Percentiles rank a stretch among this genome's conserved stretches.
phyloP scores from a whole-genome alignment of 1,284 basidiomycete species.

The Boletus austroedulis region DNA sequence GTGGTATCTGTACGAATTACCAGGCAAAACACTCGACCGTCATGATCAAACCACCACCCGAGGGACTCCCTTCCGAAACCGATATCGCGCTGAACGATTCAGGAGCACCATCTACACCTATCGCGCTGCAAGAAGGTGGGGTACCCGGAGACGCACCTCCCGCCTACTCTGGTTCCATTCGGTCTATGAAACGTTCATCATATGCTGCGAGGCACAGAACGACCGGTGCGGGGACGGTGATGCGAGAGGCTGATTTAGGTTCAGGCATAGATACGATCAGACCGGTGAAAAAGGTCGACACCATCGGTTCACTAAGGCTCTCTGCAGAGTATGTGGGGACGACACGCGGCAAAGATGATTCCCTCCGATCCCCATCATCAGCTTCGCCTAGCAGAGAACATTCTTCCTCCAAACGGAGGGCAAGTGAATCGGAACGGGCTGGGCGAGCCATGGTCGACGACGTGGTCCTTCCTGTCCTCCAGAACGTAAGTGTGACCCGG shows the following conservation, averaged over 20 bases:
- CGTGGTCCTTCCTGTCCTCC: slow-evolving; percentile 74
- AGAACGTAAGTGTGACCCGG: slow-evolving; percentile 50
- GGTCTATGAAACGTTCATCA: slow-evolving; percentile 60
- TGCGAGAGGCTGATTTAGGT: slow-evolving; percentile 79
- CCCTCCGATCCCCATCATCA: slow-evolving; percentile 42
- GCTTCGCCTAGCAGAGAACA: slow-evolving; percentile 43
- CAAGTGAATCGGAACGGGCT: slow-evolving; percentile 61
- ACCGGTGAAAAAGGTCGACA: slow-evolving; percentile 89
- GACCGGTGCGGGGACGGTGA: slow-evolving; percentile 67
- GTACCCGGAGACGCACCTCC: slow-evolving; percentile 54
- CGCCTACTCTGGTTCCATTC: slow-evolving; percentile 57
- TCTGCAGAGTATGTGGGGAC: slow-evolving; percentile 82
- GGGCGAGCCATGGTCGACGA: slow-evolving; percentile 76
- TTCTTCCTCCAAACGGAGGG: slow-evolving; percentile 43
- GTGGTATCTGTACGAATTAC: slow-evolving; percentile 50
- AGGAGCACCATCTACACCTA: slow-evolving; percentile 33
- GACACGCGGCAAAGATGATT: slow-evolving; percentile 52
- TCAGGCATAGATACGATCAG: slow-evolving; percentile 85
- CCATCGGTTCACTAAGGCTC: slow-evolving; percentile 69
- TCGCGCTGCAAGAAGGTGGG: slow-evolving; percentile 34
- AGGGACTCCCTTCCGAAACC: slow-evolving; percentile 41
- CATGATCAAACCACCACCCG: slow-evolving; percentile 50
- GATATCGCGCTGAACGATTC: slow-evolving; percentile 40
- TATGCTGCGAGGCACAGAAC: slow-evolving; percentile 69
- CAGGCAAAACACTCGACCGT: slow-evolving; percentile 68